Evolutionary conservation across 176 grass and related monocot genomes (phyloP), one percentile per base, ranked within the genome.

Genomic region (Avena eriantha): DNA sequence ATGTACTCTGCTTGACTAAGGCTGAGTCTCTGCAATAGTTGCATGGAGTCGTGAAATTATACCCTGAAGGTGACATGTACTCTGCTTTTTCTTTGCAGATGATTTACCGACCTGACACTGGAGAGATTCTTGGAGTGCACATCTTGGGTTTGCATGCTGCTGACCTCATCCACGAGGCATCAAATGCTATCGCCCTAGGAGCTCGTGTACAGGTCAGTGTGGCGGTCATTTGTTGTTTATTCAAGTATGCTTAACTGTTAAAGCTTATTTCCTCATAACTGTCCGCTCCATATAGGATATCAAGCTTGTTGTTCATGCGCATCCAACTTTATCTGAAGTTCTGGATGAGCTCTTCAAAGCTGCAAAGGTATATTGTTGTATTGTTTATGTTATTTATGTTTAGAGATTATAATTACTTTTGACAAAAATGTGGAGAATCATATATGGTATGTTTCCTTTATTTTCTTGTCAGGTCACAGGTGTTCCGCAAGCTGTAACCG

Each of bases 121-220:
- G 93, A n/a, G 96, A 98, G 81, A 98, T 98, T 88, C 90, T 96
- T 77, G 96, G 96, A 36, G 92, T 96, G 81, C 93, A 98, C 87
- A 98, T 98, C 92, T 88, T 98, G 81, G 93, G 96, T 67, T 86
- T 98, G 86, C 96, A 98, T 85, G 96, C 93, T 77, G 90, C 93
- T 60, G 96, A 96, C 80, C 96, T 98, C 49, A 98, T 98, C 83
- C 90, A 98, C 6, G 92, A 98, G 79, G 92, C 96, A 2, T 98
- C 96, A 33, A 98, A 98, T 90, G 93, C 96, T 26, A 96, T 96
- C n/a, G 96, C 93, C 60, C 79, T 96, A 86, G 96, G 96, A 82
- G 96, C 92, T 69, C 68, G 81, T 70, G 49, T 98, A 50, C 93
- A 94, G 78, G 96, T 98, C 71, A 89, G 75, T 79, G 45, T 83